Percentiles rank a stretch among this genome's conserved stretches.
Evolutionary conservation across 352 stramenopile genomes (phyloP).

Genomic region (Phytophthora palmivora): DNA sequence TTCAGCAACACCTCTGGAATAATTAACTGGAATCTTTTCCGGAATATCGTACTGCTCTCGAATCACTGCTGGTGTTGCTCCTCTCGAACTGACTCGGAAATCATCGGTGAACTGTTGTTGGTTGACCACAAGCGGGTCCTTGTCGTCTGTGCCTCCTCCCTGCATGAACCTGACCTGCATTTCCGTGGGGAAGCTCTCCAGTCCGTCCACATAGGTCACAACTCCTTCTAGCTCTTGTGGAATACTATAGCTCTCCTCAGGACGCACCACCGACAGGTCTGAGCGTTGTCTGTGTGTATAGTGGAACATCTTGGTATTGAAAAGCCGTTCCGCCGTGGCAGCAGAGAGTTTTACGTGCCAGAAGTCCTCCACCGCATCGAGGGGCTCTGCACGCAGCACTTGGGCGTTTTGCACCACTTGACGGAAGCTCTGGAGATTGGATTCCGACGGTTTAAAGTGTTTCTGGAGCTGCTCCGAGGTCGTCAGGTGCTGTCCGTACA

Average conservation of each 20-base stretch:
- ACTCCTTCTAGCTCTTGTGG: slow-evolving; percentile 45
- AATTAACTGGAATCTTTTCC: slow-evolving; percentile 6
- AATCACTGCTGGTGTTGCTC: slow-evolving; percentile 56
- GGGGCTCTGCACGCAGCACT: slow-evolving; percentile 9
- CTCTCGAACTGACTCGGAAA: slow-evolving; percentile 21
- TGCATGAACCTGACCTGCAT: slow-evolving; percentile 63
- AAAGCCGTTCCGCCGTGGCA: slow-evolving; percentile 53
- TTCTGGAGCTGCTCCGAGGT: slow-evolving; percentile 36
- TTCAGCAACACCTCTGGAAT: slow-evolving; percentile 7
- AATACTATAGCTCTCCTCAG: slow-evolving; percentile 43
- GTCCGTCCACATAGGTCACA: slow-evolving; percentile 68
- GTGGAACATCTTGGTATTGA: slow-evolving; percentile 62
- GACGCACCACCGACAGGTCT: slow-evolving; percentile 52
- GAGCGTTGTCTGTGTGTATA: slow-evolving; percentile 41
- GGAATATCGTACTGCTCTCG: slow-evolving; percentile 72
- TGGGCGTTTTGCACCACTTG: slow-evolving; percentile 18
- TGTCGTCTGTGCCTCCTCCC: slow-evolving; percentile 18
- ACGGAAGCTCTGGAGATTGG: slow-evolving; percentile 19
- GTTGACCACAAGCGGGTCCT: slow-evolving; percentile 49
- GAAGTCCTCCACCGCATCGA: slow-evolving; percentile 48
- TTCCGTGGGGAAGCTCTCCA: slow-evolving; percentile 78
- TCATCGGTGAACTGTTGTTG: slow-evolving; percentile 22
- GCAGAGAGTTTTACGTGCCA: slow-evolving; percentile 54
- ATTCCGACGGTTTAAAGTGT: slow-evolving; percentile 47
- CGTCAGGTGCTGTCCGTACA: slow-evolving; percentile 61